Evolutionary conservation across 257 asterid species (phyloP).

Genomic region (Voacanga thouarsii): DNA sequence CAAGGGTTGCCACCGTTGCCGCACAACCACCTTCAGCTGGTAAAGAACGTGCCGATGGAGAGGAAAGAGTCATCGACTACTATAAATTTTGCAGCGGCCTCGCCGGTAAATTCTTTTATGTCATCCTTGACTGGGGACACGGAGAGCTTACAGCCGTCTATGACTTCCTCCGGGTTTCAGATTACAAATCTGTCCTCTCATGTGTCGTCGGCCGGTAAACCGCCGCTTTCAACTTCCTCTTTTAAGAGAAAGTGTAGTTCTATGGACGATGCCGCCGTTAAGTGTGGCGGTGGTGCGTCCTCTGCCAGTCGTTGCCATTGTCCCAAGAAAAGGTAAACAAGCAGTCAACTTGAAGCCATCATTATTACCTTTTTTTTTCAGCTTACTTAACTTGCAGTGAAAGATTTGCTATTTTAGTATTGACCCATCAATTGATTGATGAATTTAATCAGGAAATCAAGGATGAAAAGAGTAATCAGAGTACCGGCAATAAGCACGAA

Average conservation of each 20-base stretch:
- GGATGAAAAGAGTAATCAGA: slow-evolving; percentile 58
- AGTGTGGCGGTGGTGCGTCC: slow-evolving; percentile 53
- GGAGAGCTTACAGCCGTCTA: slow-evolving; percentile 58
- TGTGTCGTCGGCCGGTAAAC: slow-evolving; percentile 68
- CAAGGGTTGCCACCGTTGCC: slow-evolving; percentile 87
- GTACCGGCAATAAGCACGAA: slow-evolving; percentile 78
- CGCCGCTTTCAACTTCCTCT: slow-evolving; percentile 74
- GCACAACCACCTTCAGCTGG: slow-evolving; percentile 45
- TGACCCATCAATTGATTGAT: neutral
- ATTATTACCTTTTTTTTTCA: neutral
- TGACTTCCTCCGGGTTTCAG: slow-evolving; percentile 72
- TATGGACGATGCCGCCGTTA: slow-evolving; percentile 49
- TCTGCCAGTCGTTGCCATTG: slow-evolving; percentile 73
- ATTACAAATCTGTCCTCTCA: slow-evolving; percentile 64
- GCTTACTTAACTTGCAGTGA: neutral
- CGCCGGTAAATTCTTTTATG: slow-evolving; percentile 55
- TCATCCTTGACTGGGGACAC: slow-evolving; percentile 81
- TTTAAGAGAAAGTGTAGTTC: slow-evolving; percentile 79
- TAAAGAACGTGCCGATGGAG: slow-evolving; percentile 35
- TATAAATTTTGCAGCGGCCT: slow-evolving; percentile 48
- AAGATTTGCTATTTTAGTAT: neutral
- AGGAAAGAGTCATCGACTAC: slow-evolving; percentile 68
- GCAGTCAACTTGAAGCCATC: slow-evolving; percentile 23
- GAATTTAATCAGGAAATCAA: slow-evolving; percentile 54
- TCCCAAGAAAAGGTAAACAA: slow-evolving; percentile 69